Conservation (phyloP, 2,329 filamentous ascomycete genomes). For the Phialophora expanda region DNA sequence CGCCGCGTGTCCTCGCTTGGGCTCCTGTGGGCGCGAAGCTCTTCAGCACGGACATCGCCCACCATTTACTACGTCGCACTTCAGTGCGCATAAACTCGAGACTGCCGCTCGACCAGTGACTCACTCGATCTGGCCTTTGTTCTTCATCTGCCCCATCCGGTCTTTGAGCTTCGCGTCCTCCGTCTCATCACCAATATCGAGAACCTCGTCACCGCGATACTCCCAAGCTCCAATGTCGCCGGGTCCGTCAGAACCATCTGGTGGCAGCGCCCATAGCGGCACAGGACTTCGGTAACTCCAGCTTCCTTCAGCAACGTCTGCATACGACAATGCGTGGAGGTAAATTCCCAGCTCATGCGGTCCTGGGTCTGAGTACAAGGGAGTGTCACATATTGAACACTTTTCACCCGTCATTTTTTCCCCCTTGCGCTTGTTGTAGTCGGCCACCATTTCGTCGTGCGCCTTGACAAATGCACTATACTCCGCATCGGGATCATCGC, state of each 20-base stretch:
- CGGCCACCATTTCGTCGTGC: conserved; percentile 82
- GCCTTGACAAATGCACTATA: conserved; percentile 35
- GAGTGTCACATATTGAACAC: conserved; percentile 82
- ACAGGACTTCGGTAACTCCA: conserved; percentile 89
- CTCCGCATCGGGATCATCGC: conserved; percentile 30
- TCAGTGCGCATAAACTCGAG: background rate
- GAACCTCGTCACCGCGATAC: conserved; percentile 43
- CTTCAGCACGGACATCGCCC: background rate
- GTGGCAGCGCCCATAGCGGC: conserved; percentile 85
- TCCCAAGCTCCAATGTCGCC: conserved; percentile 63
- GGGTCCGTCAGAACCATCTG: conserved; percentile 72
- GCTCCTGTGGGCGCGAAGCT: background rate
- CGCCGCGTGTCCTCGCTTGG: conserved; percentile 4
- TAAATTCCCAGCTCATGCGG: conserved; percentile 89
- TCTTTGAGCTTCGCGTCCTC: conserved; percentile 38
- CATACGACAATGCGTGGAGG: conserved; percentile 89
- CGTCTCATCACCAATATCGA: conserved; percentile 47
- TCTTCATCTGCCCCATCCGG: conserved; percentile 32
- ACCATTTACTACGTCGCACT: background rate
- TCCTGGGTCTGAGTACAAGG: conserved; percentile 91
- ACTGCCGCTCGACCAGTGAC: background rate
- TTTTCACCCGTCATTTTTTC: conserved; percentile 89
- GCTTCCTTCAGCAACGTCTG: conserved; percentile 72
- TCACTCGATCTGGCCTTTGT: conserved; percentile 24
- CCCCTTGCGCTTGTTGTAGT: conserved; percentile 86